Evolutionary conservation across 495 filamentous ascomycete genomes (phyloP).

Genomic region (Aspergillus kassunensis): DNA sequence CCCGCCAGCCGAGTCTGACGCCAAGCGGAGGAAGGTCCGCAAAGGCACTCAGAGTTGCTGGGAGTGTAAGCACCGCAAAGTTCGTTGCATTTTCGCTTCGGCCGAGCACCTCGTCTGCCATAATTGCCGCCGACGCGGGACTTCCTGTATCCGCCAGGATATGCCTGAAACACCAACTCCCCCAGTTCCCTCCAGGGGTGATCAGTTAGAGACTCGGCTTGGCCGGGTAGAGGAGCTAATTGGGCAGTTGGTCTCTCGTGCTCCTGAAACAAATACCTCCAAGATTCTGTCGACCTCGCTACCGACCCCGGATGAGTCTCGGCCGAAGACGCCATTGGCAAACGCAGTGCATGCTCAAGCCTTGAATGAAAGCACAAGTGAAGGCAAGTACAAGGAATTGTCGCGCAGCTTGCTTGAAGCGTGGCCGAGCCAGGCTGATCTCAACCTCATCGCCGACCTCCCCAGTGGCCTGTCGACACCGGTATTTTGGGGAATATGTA

Average conservation of each 20-base stretch:
- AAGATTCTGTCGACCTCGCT: not conserved
- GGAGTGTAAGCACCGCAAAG: constrained; percentile 39
- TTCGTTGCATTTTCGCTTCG: constrained; percentile 29
- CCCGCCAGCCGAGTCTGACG: too few relatives aligned
- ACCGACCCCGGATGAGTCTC: not conserved
- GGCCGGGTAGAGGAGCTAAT: constrained; percentile 28
- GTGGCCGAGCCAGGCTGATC: constrained; percentile 36
- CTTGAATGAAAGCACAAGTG: not conserved
- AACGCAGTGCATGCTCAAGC: not conserved
- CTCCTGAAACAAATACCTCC: not conserved
- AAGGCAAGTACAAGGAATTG: constrained; percentile 21
- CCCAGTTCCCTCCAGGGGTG: constrained; percentile 3
- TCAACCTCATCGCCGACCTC: constrained; percentile 30
- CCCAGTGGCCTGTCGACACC: constrained; percentile 22
- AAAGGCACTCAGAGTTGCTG: constrained; percentile 39
- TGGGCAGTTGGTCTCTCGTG: constrained; percentile 19
- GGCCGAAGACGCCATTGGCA: not conserved
- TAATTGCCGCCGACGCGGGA: constrained; percentile 36
- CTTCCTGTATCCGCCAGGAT: constrained; percentile 39
- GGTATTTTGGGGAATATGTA: constrained; percentile 24
- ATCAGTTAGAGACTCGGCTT: constrained; percentile 21
- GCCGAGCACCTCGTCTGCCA: constrained; percentile 31
- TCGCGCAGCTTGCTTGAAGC: constrained; percentile 24
- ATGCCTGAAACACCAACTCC: constrained; percentile 13
- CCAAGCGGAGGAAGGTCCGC: constrained; percentile 31